Percentiles rank a stretch among this genome's conserved stretches.
Conservation (phyloP, 2,329 filamentous ascomycete species). For the Fusarium pseudonygamai region DNA sequence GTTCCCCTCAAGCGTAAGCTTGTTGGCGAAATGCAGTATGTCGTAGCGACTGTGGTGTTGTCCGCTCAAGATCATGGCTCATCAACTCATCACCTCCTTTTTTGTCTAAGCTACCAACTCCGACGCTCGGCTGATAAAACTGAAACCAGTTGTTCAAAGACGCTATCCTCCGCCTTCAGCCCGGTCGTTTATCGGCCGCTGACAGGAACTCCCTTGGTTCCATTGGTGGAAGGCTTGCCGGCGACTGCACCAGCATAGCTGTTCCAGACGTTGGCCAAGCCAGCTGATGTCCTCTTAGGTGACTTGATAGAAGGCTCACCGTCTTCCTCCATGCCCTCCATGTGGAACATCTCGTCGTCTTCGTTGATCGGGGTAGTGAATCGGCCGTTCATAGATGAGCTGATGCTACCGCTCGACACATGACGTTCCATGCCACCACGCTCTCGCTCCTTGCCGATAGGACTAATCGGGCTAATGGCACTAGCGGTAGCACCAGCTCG, state of each 20-base stretch:
- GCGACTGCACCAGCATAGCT: slow-evolving; percentile 53
- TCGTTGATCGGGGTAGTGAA: slow-evolving; percentile 74
- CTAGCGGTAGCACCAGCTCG: slow-evolving; percentile 50
- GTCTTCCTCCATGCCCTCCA: slow-evolving; percentile 70
- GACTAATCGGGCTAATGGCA: slow-evolving; percentile 50
- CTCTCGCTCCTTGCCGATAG: slow-evolving; percentile 53
- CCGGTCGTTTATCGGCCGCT: slow-evolving; percentile 44
- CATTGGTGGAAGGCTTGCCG: slow-evolving; percentile 42
- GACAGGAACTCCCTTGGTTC: slow-evolving; percentile 45
- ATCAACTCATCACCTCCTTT: slow-evolving; percentile 31
- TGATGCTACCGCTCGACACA: slow-evolving; percentile 67
- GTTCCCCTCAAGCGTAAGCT: slow-evolving; percentile 22
- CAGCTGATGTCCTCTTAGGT: slow-evolving; percentile 60
- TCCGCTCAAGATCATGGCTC: slow-evolving; percentile 34
- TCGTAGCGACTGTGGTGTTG: slow-evolving; percentile 26
- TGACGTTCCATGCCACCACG: slow-evolving; percentile 60
- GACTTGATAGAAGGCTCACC: slow-evolving; percentile 61
- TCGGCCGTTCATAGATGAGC: slow-evolving; percentile 62
- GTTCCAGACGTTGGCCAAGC: slow-evolving; percentile 51
- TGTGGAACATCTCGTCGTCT: slow-evolving; percentile 71
- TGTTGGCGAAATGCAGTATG: slow-evolving; percentile 29
- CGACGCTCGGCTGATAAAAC: slow-evolving; percentile 19
- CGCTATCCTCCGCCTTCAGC: slow-evolving; percentile 7
- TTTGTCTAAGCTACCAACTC: slow-evolving; percentile 32
- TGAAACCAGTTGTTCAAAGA: slow-evolving; percentile 23